Evolutionary conservation across 805 yeast species (phyloP), one percentile per base, ranked within the genome.

Genomic region (Saturnispora silvae): DNA sequence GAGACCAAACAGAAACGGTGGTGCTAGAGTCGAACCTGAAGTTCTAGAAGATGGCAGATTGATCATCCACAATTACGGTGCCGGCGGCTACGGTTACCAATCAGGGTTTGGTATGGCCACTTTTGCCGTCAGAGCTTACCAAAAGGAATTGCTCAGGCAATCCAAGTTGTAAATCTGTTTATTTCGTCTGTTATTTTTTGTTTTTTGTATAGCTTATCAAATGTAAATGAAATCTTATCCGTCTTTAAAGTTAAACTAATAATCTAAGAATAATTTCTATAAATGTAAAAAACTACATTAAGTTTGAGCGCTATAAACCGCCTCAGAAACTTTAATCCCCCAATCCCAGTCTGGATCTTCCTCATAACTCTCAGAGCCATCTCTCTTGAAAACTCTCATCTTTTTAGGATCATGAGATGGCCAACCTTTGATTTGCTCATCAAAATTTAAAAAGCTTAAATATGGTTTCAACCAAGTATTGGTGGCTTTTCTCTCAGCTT

Each of bases 141-240:
- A 25, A 63, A 40, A 43, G 7, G 38, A 45, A 27, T 28, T 41
- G n/a, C 28, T 35, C 18, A 43, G 47, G 37, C 19, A 36, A 13
- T 33, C 36, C 9, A 34, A 29, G 15, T 24, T 40, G 20, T 33
- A 24, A 35, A 25, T 10, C 10, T 10, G 7, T 22, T 7, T 22
- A 10, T 22, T 8, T 22, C 10, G 7, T 7, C 74, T 2, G 52
- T 61, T 28, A 61, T 56, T 2, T 77, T 80, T 7, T 77, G 81
- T 65, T 82, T 81, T 50, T 81, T 94, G 54, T 67, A 84, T 0
- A 94, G 92, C 5, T n/a, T n/a, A n/a, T n/a, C n/a, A n/a, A n/a
- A n/a, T n/a, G n/a, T n/a, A n/a, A n/a, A n/a, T n/a, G n/a, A n/a
- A n/a, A n/a, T n/a, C n/a, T n/a, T n/a, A n/a, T n/a, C n/a, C n/a